phyloP scores from a whole-genome alignment of 2,329 filamentous ascomycete genomes.

The Colletotrichum lini region DNA sequence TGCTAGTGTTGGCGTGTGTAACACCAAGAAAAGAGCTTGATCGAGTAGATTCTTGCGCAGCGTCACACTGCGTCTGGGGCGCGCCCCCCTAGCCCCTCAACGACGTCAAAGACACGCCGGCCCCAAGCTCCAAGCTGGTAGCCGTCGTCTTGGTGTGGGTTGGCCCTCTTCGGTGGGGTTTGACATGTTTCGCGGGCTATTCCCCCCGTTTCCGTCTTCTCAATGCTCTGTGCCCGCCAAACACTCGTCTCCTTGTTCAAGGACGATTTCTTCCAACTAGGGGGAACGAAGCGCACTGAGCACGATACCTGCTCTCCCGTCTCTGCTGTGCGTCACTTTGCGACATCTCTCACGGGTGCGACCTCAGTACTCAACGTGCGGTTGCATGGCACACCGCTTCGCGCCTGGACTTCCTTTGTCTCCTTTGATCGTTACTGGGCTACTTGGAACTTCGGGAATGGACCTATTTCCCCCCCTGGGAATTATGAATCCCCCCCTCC shows the following conservation, averaged over 20 bases:
- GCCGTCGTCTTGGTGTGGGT: constrained; percentile 13
- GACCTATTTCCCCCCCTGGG: not conserved
- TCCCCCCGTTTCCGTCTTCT: not conserved
- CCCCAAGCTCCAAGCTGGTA: constrained; percentile 24
- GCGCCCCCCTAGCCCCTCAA: constrained; percentile 31
- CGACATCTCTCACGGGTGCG: constrained; percentile 23
- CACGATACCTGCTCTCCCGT: constrained; percentile 2
- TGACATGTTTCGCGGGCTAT: constrained; percentile 22
- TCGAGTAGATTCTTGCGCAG: constrained; percentile 25
- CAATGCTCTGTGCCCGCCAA: constrained; percentile 12
- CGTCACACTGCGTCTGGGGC: constrained; percentile 27
- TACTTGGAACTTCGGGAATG: constrained; percentile 30
- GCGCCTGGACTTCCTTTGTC: constrained; percentile 1
- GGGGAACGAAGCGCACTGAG: not conserved
- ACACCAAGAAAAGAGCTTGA: constrained; percentile 8
- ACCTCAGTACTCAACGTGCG: constrained; percentile 12
- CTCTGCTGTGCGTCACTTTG: constrained; percentile 30
- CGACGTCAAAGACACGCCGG: constrained; percentile 30
- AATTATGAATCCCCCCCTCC: constrained; percentile 11
- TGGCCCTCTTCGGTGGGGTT: constrained; percentile 7
- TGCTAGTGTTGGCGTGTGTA: constrained; percentile 1
- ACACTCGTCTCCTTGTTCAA: constrained; percentile 21
- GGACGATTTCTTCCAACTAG: too few relatives aligned
- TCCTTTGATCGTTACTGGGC: constrained; percentile 5
- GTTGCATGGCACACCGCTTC: constrained; percentile 12